These are phyloP conservation scores for Parascedosporium putredinis DNA, from an alignment of 2,329 filamentous ascomycete species.

Conservation along the genomic window DNA sequence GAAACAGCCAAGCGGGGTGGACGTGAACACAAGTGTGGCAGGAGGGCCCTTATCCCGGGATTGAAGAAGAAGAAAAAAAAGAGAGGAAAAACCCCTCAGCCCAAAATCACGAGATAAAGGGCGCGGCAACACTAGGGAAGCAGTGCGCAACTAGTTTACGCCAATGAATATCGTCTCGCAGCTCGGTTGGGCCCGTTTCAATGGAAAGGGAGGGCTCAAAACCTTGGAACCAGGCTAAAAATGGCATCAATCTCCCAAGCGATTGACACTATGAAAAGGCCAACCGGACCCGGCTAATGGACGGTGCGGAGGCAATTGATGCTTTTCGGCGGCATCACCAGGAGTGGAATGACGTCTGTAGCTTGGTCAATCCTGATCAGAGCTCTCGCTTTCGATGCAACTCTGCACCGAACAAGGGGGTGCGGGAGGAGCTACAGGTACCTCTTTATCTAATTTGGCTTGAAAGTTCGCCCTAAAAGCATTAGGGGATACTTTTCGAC, in stretches of 20 bases:
- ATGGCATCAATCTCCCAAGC: not conserved
- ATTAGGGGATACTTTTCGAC: not conserved
- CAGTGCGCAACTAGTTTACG: not conserved
- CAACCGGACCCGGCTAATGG: not conserved
- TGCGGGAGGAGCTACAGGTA: not conserved
- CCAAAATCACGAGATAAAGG: not conserved
- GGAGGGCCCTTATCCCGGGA: too few species aligned
- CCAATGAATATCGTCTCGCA: not conserved
- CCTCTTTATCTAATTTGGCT: not conserved
- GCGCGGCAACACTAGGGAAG: not conserved
- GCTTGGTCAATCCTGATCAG: not conserved
- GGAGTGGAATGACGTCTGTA: not conserved
- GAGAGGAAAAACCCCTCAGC: too few species aligned
- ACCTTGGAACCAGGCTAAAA: not conserved
- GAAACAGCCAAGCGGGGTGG: too few species aligned
- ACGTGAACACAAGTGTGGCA: too few species aligned
- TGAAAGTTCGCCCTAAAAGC: not conserved
- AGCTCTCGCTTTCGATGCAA: not conserved
- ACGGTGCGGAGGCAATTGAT: too few species aligned
- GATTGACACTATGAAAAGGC: too few species aligned
- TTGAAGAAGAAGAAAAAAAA: too few species aligned
- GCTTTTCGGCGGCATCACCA: too few species aligned
- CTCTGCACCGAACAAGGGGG: not conserved
- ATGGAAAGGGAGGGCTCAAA: too few species aligned
- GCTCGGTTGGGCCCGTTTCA: not conserved